Evolutionary conservation across 2,329 filamentous ascomycete genomes (phyloP), one percentile per base, ranked within the genome.

Genomic region (Fusarium hainanense): DNA sequence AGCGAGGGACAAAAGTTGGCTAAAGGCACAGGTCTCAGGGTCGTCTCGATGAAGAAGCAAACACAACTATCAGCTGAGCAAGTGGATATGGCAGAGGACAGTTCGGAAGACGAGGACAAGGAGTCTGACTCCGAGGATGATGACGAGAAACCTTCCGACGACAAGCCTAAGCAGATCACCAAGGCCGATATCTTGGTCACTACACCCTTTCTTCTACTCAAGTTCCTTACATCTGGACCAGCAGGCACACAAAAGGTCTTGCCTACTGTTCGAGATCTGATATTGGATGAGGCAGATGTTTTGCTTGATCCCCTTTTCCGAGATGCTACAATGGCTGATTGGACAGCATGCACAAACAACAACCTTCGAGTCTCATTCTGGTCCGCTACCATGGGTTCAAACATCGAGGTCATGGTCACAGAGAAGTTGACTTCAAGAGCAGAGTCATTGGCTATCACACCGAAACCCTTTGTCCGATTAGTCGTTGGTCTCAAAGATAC

Each of bases 401-500:
- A 91, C 73, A 92, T 98, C 43, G 96, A 99, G 81, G 85, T 90
- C 21, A 84, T 98, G 10, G 88, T 93, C 48, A 87, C 87, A 9
- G 87, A 88, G n/a, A 91, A 90, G 16, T 87, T 96, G 52, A 82
- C 85, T 41, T 81, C 84, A 11, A 85, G 90, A 37, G 85, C 79
- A 52, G 77, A 80, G 43, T 77, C 66, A 40, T 80, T 85, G 71
- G 75, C 71, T 21, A 69, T 74, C 37, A 68, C 72, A 14, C 76
- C 76, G 28, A 84, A 81, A 66, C 89, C 85, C 23, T 84, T 98
- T 4, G 79, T 98, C 68, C 91, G 96, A 46, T 85, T 98, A 8
- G 93, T 99, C 8, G 93, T 98, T n/a, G 96, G 96, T 7, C 84
- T 99, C 50, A 98, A 98, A 81, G 96, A 99, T 80, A 94, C 94